Conservation (phyloP, 2,329 filamentous ascomycete species). For the Sarocladium strictum region DNA sequence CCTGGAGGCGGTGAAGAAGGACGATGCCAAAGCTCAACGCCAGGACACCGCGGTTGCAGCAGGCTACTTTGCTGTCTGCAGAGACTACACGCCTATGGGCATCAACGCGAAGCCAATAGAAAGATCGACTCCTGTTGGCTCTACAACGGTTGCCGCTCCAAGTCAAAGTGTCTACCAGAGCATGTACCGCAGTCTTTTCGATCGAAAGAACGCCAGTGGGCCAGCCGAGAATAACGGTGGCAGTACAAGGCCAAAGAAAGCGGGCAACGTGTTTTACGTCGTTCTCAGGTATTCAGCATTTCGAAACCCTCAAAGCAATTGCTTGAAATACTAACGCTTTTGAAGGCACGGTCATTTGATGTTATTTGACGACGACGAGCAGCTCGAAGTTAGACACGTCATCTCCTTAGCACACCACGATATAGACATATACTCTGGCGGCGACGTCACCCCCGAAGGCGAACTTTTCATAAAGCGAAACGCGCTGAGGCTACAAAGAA, state of each 20-base stretch:
- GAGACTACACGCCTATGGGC: slow-evolving; percentile 86
- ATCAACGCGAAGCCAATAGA: slow-evolving; percentile 92
- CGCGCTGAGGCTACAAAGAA: slow-evolving; percentile 74
- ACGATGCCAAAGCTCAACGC: slow-evolving; percentile 50
- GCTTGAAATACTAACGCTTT: too few species aligned
- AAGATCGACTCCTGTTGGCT: slow-evolving; percentile 72
- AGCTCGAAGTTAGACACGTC: slow-evolving; percentile 93
- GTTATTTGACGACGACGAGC: slow-evolving; percentile 93
- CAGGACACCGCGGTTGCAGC: slow-evolving; percentile 74
- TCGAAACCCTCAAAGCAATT: too few species aligned
- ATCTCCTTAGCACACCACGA: slow-evolving; percentile 86
- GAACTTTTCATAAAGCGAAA: slow-evolving; percentile 96
- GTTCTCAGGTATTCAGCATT: slow-evolving; percentile 72
- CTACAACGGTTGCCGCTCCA: slow-evolving; percentile 65
- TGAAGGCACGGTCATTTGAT: slow-evolving; percentile 88
- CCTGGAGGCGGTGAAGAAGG: slow-evolving; percentile 56
- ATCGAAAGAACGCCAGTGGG: slow-evolving; percentile 55
- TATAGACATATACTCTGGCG: slow-evolving; percentile 78
- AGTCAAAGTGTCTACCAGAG: slow-evolving; percentile 95
- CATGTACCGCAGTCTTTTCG: slow-evolving; percentile 96
- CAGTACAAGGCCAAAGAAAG: slow-evolving; percentile 54
- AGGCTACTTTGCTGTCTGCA: slow-evolving; percentile 91
- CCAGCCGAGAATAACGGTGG: slow-evolving; percentile 41
- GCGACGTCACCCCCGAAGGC: slow-evolving; percentile 72
- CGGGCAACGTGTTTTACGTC: slow-evolving; percentile 88